Evolutionary conservation across 225 moss, liverwort and hornwort species (phyloP).

Genomic region (Marchantia paleacea): DNA sequence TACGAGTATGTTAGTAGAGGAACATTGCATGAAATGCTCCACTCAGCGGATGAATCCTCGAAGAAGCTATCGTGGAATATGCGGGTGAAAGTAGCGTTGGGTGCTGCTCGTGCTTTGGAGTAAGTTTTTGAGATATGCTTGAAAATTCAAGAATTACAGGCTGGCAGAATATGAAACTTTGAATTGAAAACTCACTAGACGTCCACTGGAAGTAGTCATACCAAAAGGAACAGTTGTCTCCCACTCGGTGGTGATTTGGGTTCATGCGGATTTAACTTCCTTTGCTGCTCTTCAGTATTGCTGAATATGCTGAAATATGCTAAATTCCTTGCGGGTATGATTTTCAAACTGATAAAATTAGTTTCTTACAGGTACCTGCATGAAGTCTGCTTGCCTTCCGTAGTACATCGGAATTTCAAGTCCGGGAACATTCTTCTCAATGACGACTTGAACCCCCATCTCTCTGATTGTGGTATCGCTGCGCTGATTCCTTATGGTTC

Average conservation of each 20-base stretch:
- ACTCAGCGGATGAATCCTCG: slow-evolving; percentile 50
- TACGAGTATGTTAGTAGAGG: slow-evolving; percentile 59
- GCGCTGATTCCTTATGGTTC: slow-evolving; percentile 64
- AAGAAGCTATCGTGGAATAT: slow-evolving; percentile 64
- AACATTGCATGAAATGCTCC: slow-evolving; percentile 63
- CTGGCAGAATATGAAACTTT: neutral
- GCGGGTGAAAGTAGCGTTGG: slow-evolving; percentile 67
- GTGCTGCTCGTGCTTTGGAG: slow-evolving; percentile 78
- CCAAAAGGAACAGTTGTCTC: neutral
- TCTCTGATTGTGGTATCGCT: slow-evolving; percentile 74
- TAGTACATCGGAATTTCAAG: slow-evolving; percentile 78
- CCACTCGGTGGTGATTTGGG: neutral
- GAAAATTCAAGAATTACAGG: neutral
- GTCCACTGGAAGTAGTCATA: neutral
- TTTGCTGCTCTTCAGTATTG: neutral
- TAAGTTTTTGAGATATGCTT: slow-evolving; percentile 25
- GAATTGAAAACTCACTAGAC: neutral
- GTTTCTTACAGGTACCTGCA: slow-evolving; percentile 58
- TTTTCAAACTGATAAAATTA: neutral
- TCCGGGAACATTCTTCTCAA: slow-evolving; percentile 74
- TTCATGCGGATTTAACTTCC: neutral
- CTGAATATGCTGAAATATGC: no score
- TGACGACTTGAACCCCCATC: slow-evolving; percentile 60
- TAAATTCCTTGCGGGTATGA: neutral
- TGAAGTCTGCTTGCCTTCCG: slow-evolving; percentile 66